Conservation (phyloP, 495 filamentous ascomycete genomes). For the Stereocaulon alpinum region DNA sequence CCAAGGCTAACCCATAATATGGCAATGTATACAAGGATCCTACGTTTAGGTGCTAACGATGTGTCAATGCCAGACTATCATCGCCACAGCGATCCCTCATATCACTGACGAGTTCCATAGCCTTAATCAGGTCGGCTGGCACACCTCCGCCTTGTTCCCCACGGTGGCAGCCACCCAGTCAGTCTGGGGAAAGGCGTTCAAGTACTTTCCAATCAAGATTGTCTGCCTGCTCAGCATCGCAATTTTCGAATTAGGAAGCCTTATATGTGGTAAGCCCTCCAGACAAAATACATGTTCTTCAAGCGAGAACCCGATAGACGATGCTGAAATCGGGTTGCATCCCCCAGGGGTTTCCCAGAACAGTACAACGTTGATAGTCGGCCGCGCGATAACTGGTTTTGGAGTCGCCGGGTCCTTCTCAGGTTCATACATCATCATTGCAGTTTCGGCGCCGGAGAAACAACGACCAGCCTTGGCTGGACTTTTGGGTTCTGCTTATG, state of each 20-base stretch:
- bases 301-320: not conserved
- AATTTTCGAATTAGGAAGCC: conserved; percentile 62
- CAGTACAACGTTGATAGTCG: conserved; percentile 24
- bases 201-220: conserved; percentile 40
- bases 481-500: conserved; percentile 57
- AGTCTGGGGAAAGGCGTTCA: conserved; percentile 41
- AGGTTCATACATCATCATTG: not conserved
- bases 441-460: conserved; percentile 41
- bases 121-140: conserved; percentile 39
- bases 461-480: conserved; percentile 58
- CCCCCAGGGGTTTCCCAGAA: conserved; percentile 16
- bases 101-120: conserved; percentile 65
- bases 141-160: conserved; percentile 45
- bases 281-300: too few species aligned
- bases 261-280: conserved; percentile 25
- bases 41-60: too few species aligned
- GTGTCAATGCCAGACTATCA: conserved; percentile 45
- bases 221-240: conserved; percentile 44
- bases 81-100: conserved; percentile 67
- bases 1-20: too few species aligned
- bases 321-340: not conserved
- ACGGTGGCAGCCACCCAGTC: conserved; percentile 45
- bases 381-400: conserved; percentile 26
- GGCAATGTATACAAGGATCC: too few species aligned
- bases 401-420: conserved; percentile 20